These are phyloP conservation scores for Annulohypoxylon maeteangense DNA, from an alignment of 495 filamentous ascomycete species.

Conservation along the genomic window DNA sequence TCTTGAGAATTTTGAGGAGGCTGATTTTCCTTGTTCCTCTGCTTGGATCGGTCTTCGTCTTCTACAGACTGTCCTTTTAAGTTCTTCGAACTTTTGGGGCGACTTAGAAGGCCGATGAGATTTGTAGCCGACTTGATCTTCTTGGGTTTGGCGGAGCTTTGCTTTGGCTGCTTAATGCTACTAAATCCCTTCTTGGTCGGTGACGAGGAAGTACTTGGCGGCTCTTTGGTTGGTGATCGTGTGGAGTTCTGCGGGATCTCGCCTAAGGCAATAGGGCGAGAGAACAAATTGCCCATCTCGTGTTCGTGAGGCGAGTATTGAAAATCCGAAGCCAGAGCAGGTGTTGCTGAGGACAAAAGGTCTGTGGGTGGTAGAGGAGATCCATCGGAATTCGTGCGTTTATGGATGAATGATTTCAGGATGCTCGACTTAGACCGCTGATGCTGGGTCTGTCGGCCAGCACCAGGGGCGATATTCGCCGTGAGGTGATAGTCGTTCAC, in stretches of 20 bases:
- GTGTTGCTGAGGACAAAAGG: slow-evolving; percentile 33
- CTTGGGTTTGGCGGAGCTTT: slow-evolving; percentile 68
- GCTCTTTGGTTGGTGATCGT: slow-evolving; percentile 52
- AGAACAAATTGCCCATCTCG: slow-evolving; percentile 41
- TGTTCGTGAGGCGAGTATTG: slow-evolving; percentile 35
- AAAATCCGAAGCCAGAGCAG: slow-evolving; percentile 41
- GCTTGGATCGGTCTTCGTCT: slow-evolving; percentile 50
- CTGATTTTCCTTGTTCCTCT: slow-evolving; percentile 83
- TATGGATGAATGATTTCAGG: slow-evolving; percentile 66
- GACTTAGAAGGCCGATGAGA: slow-evolving; percentile 70
- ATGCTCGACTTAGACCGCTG: slow-evolving; percentile 67
- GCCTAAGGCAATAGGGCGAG: slow-evolving; percentile 56
- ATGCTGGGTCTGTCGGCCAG: slow-evolving; percentile 40
- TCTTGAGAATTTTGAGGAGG: slow-evolving; percentile 60
- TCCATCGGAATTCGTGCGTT: slow-evolving; percentile 61
- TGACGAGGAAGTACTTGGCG: slow-evolving; percentile 52
- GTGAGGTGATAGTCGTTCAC: slow-evolving; percentile 39
- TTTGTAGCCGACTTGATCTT: slow-evolving; percentile 88
- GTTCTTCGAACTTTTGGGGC: slow-evolving; percentile 69
- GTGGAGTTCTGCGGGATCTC: slow-evolving; percentile 61
- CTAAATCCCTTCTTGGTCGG: slow-evolving; percentile 73
- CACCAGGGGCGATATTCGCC: slow-evolving; percentile 31
- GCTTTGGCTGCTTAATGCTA: slow-evolving; percentile 67
- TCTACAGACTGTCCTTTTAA: slow-evolving; percentile 53
- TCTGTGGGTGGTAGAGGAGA: slow-evolving; percentile 51